Base-by-base conservation (phyloP, 352 stramenopile genomes). In the Phytophthora crassamura region DNA sequence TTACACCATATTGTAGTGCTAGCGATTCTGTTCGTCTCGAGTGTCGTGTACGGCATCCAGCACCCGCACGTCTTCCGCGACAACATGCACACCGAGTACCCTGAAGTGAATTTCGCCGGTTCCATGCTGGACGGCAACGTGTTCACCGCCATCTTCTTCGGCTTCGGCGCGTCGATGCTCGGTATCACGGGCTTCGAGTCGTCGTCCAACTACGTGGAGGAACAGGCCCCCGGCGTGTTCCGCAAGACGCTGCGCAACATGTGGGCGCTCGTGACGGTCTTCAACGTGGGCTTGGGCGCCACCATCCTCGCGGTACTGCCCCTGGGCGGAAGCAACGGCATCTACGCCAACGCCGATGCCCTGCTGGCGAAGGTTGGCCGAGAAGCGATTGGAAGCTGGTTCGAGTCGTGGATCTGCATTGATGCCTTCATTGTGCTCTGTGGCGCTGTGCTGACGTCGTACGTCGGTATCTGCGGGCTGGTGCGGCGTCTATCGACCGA, bases 151-250 rank as follows among this genome's bases (percentile, higher is more conserved):
- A 68, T 90, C 36, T 91, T 90, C 74, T 93, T 95, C 50, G 87
- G 87, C 38, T 88, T 84, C 45, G 77, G 66, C 7, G 78, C 79
- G 1, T 82, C 88, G 0, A 92, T 97, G 81, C 74, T 97, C 5
- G 91, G 91, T 59, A 91, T 97, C 63, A 92, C 80, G 9, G 91
- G 91, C n/a, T 97, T 97, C 54, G 91, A 97, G 74, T 90, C 74
- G 3, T 93, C 80, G 25, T 84, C 86, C 4, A 85, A 97, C 43
- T 97, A 93, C 67, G 86, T 97, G 5, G 88, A 97, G 64, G 86
- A 95, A 43, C 88, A 97, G 58, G 59, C 64, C 12, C 74, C 77
- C 1, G 85, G 89, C 11, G 86, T 96, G 14, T 97, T 97, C 30
- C 67, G 75, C 43, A 77, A 82, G 59, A 84, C 77, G 5, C 61